Base-by-base conservation (phyloP, 1,284 basidiomycete genomes). In the Ustilago crameri region DNA sequence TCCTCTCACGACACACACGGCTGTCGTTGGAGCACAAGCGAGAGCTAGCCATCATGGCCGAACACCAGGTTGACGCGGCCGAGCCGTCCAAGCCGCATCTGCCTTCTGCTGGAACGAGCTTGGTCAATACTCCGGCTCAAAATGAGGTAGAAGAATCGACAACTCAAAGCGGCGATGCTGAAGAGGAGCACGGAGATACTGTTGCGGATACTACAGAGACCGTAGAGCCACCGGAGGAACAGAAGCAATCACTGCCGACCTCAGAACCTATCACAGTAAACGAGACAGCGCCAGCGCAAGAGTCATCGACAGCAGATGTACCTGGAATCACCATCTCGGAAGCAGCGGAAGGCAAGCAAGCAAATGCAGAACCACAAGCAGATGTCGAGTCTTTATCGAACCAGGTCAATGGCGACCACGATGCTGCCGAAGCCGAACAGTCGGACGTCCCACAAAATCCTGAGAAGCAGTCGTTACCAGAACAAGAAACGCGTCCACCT, bases 81-180 rank as follows among this genome's bases (percentile, higher is more conserved):
- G 48, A 65, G 41, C 53, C 51, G 10, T 60, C 57, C n/a, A 72
- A 72, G 30, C 68, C 63, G 26, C 54, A 63, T 9, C 63, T 72
- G 9, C 63, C 68, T 41, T 57, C 63, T 5, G 63, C 48, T 22
- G 58, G 68, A 20, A 61, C 68, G n/a, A 72, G 63, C 30, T 56
- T 72, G 18, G 55, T 63, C 27, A 43, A 61, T 10, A 44, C 55
- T n/a, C 46, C 56, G 18, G 12, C 57, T 37, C 22, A 53, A 5
- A n/a, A 27, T 14, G 18, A 20, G 5, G 26, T 14, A 42, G 34
- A 60, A 24, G 20, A 51, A 20, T 5, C 17, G 0, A 15, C 35
- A 38, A 22, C 9, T 3, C 9, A 34, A 10, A 37, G 27, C 5
- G 23, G 44, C 3, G 26, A 46, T 18, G 18, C 30, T 0, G 18